Evolutionary conservation across 495 filamentous ascomycete genomes (phyloP).

Genomic region (Neurospora discreta): DNA sequence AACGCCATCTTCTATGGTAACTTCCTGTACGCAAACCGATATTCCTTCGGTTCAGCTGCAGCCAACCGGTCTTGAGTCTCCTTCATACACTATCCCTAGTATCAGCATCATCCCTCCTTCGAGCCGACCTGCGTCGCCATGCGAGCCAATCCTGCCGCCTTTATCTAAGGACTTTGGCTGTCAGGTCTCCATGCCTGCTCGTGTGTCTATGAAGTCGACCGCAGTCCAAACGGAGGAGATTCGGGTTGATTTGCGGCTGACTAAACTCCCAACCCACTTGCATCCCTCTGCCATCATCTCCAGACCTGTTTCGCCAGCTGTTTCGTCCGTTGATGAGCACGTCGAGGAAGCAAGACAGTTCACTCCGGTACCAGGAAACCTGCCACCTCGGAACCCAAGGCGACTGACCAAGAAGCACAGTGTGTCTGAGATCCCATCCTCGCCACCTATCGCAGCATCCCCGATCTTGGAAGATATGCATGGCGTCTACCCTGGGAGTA

Average conservation of each 20-base stretch:
- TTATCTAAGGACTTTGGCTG: constrained; percentile 46
- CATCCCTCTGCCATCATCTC: constrained; percentile 59
- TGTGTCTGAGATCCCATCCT: constrained; percentile 35
- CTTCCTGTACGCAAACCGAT: constrained; percentile 68
- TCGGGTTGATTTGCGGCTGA: constrained; percentile 58
- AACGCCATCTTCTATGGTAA: constrained; percentile 17
- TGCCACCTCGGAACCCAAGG: constrained; percentile 42
- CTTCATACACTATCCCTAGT: constrained; percentile 41
- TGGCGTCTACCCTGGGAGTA: constrained; percentile 69
- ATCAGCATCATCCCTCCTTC: constrained; percentile 51
- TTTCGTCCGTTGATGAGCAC: constrained; percentile 12
- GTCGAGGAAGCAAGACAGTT: constrained; percentile 29
- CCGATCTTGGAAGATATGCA: constrained; percentile 31
- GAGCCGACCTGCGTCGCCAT: constrained; percentile 41
- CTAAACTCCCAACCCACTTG: constrained; percentile 65
- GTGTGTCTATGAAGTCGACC: constrained; percentile 45
- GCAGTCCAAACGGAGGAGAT: constrained; percentile 89
- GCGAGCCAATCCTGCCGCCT: constrained; percentile 41
- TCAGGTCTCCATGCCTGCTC: constrained; percentile 34
- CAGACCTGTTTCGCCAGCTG: constrained; percentile 39
- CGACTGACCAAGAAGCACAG: constrained; percentile 35
- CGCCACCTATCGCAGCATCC: constrained; percentile 26
- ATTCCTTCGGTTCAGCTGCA: constrained; percentile 19
- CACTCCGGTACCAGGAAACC: constrained; percentile 37
- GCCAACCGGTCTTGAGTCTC: constrained; percentile 17